Evolutionary conservation across 2,329 filamentous ascomycete species (phyloP), one percentile per base, ranked within the genome.

Genomic region (Colletotrichum kahawae): DNA sequence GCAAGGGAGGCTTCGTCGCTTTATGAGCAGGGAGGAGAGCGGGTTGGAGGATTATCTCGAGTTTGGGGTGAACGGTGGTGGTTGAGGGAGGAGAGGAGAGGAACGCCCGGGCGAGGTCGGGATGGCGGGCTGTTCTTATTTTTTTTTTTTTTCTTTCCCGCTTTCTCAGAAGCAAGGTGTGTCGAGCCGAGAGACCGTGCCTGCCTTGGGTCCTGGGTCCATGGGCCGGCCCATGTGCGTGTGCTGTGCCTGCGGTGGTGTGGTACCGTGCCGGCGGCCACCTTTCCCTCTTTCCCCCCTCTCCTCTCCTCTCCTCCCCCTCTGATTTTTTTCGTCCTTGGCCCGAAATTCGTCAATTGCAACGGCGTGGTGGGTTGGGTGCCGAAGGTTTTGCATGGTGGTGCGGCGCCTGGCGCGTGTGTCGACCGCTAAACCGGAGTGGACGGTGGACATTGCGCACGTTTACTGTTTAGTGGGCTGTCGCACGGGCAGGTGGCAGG

Each of bases 1-100:
- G n/a, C 57, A 62, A 21, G 34, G 43, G 16, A 33, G 63, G 36
- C 57, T 71, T 67, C 62, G 57, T 66, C 68, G 57, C 64, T 73
- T 73, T 73, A 73, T 72, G 69, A 68, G 57, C 69, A 75, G 70
- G 70, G 73, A 75, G 73, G 73, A 75, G 73, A 75, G 73, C 62
- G 71, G 27, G 18, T 27, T 48, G 43, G 36, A 60, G 34, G 29
- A 62, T 51, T 65, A 65, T 65, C 48, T 27, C 33, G 18, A 38
- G 8, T 14, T 67, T 36, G 12, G n/a, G 57, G 36, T 51, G 31
- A 56, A 27, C 24, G 27, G 66, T 68, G 36, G 63, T 67, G 38
- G 67, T 65, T 71, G 67, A 70, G 38, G 38, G 63, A 67, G 48
- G 62, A 63, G 27, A 71, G 27, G 54, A 64, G 12, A 29, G 43